Base-by-base conservation (phyloP, 2,329 filamentous ascomycete species). In the Chalaropsis ovoidea region DNA sequence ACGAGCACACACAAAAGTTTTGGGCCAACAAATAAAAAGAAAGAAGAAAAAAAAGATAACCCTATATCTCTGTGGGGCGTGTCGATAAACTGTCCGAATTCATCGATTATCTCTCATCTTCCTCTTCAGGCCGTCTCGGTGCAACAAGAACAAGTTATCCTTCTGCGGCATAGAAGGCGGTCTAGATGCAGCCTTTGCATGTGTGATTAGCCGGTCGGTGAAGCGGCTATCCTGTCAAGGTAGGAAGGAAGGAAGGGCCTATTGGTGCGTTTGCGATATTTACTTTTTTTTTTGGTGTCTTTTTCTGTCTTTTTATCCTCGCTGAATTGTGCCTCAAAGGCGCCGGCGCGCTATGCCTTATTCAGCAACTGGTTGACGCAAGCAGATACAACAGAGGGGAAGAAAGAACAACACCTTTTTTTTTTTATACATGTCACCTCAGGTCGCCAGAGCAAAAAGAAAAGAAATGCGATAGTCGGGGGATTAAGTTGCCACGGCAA, bases 351-450 rank as follows among this genome's bases (percentile, higher is more conserved):
- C 45, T 52, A 27, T 10, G 22, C 11, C 47, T 24, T 15, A 27
- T 52, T 7, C 47, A 52, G 4, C 24, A 27, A 24, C 47, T 22
- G 19, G 19, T 4, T 7, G 27, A 15, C 15, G 47, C 47, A 52
- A 52, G 24, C 47, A 52, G 47, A 52, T 24, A 27, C 11, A 13
- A 22, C 17, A 27, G 47, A 52, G 8, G 17, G 1, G 22, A 54
- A 54, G 0, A 54, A 54, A 31, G 2, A 56, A 56, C 15, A 56
- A 56, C 15, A n/a, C n/a, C n/a, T n/a, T n/a, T n/a, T n/a, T n/a
- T n/a, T n/a, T n/a, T n/a, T n/a, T n/a, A n/a, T 7, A 58, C 52
- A 58, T n/a, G 24, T 58, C 52, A 58, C 17, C 52, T 58, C 52
- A 58, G 52, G 52, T 39, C 17, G 52, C 15, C 3, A 39, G 39